Base-by-base conservation (phyloP, 2,329 filamentous ascomycete genomes). In the Lomentospora prolificans region DNA sequence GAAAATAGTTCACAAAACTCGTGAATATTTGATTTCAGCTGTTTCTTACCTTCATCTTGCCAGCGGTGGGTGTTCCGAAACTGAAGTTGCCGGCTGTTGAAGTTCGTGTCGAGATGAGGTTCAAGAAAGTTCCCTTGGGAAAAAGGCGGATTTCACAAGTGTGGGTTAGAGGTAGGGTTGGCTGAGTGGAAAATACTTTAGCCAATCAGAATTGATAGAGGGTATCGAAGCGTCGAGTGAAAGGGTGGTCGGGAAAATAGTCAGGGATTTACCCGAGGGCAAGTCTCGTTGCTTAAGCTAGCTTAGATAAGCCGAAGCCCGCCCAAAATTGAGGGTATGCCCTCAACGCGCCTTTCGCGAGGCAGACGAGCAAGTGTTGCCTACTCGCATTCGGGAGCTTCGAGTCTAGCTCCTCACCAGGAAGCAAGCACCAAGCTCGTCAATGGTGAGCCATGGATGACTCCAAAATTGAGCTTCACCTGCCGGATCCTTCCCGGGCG, bases 31-130 rank as follows among this genome's bases (percentile, higher is more conserved):
- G 24, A 3, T 14, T 25, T 28, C 41, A 25, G 17, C 22, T 31
- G 22, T 57, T 7, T 57, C 71, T 58, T 72, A 75, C 72, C 72
- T 75, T 75, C 72, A 75, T 75, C 65, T 72, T 75, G 72, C 71
- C 71, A 69, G 72, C 67, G 66, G 68, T 69, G 25, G 51, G 53
- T 31, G 24, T 48, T 36, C 28, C 39, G 53, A 55, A 30, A 55
- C 39, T 55, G 19, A 17, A 46, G 33, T 30, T 55, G 39, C 19
- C 24, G 53, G 39, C 33, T 55, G 30, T 31, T 48, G 53, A 48
- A 48, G 53, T 55, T 55, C 24, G 48, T 51, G 51, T 53, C 51
- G 51, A 44, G 36, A 41, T 48, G 53, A 33, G 17, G 41, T 31
- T 55, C 27, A 33, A 50, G 53, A 55, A 55, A 33, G 33, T 55